phyloP scores from a whole-genome alignment of 306 rosid species.

The Castanea mollissima region DNA sequence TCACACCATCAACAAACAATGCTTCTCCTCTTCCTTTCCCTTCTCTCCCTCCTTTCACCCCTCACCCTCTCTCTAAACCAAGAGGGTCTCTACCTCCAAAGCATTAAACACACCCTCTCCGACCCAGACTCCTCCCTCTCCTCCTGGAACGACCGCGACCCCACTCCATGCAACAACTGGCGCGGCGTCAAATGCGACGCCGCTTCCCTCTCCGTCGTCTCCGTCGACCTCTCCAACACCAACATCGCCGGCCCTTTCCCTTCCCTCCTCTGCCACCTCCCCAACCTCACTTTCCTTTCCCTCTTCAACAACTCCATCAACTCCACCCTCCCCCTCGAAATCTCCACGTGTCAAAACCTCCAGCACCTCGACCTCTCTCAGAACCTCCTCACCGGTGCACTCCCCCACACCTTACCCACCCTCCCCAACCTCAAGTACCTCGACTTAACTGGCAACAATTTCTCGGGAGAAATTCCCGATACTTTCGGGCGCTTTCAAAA shows the following conservation, averaged over 20 bases:
- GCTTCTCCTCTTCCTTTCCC: constrained; percentile 14
- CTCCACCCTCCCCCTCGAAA: constrained; percentile 45
- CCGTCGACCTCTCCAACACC: constrained; percentile 55
- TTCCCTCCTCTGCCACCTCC: constrained; percentile 58
- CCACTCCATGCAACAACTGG: constrained; percentile 67
- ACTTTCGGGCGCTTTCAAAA: constrained; percentile 53
- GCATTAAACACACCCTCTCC: constrained; percentile 48
- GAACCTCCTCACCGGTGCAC: constrained; percentile 72
- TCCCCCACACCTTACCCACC: constrained; percentile 50
- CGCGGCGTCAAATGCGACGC: constrained; percentile 50
- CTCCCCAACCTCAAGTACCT: constrained; percentile 53
- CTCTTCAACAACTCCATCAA: constrained; percentile 72
- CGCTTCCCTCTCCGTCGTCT: constrained; percentile 31
- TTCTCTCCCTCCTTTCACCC: constrained; percentile 7
- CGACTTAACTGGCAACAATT: constrained; percentile 76
- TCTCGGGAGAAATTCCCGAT: constrained; percentile 65
- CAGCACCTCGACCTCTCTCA: constrained; percentile 69
- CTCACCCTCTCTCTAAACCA: constrained; percentile 41
- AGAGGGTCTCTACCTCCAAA: constrained; percentile 55
- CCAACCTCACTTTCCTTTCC: constrained; percentile 43
- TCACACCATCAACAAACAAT: constrained; percentile 1
- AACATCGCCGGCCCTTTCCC: constrained; percentile 58
- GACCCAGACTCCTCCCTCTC: constrained; percentile 53
- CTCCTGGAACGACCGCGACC: constrained; percentile 54
- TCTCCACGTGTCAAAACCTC: constrained; percentile 52